Conservation (phyloP, 2,329 filamentous ascomycete genomes). For the Nemania bipapillata region DNA sequence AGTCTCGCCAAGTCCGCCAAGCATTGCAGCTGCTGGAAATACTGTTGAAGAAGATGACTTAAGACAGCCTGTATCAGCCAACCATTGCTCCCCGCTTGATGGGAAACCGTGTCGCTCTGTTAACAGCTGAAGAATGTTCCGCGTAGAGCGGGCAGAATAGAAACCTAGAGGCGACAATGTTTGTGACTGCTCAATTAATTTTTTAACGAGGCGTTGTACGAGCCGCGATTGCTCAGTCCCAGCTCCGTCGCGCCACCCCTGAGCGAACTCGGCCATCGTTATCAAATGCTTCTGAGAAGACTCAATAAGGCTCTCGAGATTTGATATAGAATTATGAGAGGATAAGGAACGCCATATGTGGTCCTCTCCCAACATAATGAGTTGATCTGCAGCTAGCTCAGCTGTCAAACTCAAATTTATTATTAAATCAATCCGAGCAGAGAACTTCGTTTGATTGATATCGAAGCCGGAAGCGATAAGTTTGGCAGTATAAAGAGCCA, state of each 20-base stretch:
- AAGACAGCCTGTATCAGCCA: constrained; percentile 59
- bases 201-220: constrained; percentile 57
- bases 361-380: constrained; percentile 58
- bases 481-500: constrained; percentile 75
- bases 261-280: constrained; percentile 49
- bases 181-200: constrained; percentile 58
- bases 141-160: constrained; percentile 65
- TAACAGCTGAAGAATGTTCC: constrained; percentile 61
- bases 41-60: constrained; percentile 60
- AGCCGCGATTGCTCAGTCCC: constrained; percentile 53
- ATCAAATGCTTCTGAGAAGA: constrained; percentile 55
- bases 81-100: constrained; percentile 59
- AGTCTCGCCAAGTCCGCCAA: constrained; percentile 64
- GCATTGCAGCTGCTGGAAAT: constrained; percentile 61
- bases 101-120: constrained; percentile 61
- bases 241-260: constrained; percentile 54
- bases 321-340: constrained; percentile 51
- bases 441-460: constrained; percentile 54
- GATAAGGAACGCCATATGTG: constrained; percentile 61
- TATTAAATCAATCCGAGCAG: constrained; percentile 62
- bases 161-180: constrained; percentile 58
- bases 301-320: constrained; percentile 59
- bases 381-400: constrained; percentile 65
- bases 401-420: constrained; percentile 63
- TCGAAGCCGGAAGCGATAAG: constrained; percentile 62